phyloP scores from a whole-genome alignment of 768 basidiomycete species.

The Lactarius deliciosus region DNA sequence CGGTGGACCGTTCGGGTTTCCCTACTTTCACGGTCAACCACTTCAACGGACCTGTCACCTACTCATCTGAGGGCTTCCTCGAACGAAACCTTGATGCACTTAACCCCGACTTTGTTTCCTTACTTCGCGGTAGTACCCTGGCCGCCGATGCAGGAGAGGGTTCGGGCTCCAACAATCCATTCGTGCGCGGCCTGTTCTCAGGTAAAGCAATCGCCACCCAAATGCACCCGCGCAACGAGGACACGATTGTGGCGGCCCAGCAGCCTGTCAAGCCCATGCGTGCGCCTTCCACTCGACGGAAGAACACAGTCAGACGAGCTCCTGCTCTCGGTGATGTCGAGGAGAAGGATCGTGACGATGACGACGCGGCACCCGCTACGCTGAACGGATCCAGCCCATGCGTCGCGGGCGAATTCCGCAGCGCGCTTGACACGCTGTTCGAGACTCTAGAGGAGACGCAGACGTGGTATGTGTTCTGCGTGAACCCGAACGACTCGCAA shows the following conservation, averaged over 20 bases:
- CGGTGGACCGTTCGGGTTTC: constrained; percentile 71
- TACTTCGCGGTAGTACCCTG: constrained; percentile 64
- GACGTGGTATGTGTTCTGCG: constrained; percentile 87
- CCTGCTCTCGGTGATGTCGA: constrained; percentile 47
- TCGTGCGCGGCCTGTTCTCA: constrained; percentile 87
- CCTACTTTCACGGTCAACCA: constrained; percentile 91
- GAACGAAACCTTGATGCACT: constrained; percentile 86
- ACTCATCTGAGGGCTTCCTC: constrained; percentile 88
- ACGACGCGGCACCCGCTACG: constrained; percentile 35
- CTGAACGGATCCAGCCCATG: constrained; percentile 52
- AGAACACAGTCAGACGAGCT: constrained; percentile 66
- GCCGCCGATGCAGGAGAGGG: constrained; percentile 51
- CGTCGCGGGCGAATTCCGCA: constrained; percentile 85
- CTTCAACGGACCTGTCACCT: constrained; percentile 87
- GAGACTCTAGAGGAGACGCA: constrained; percentile 88
- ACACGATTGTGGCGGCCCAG: constrained; percentile 93
- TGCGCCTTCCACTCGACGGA: constrained; percentile 84
- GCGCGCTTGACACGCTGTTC: constrained; percentile 82
- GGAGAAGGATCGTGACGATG: constrained; percentile 52
- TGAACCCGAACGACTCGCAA: constrained; percentile 95
- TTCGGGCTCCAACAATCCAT: constrained; percentile 83
- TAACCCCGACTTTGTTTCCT: constrained; percentile 89
- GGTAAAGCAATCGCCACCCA: constrained; percentile 88
- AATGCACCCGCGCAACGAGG: constrained; percentile 89
- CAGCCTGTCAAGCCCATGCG: constrained; percentile 94